Percentiles rank a stretch among this genome's conserved stretches.
Evolutionary conservation across 208 protist genomes (phyloP).

Genomic region (Endotrypanum monterogeii): DNA sequence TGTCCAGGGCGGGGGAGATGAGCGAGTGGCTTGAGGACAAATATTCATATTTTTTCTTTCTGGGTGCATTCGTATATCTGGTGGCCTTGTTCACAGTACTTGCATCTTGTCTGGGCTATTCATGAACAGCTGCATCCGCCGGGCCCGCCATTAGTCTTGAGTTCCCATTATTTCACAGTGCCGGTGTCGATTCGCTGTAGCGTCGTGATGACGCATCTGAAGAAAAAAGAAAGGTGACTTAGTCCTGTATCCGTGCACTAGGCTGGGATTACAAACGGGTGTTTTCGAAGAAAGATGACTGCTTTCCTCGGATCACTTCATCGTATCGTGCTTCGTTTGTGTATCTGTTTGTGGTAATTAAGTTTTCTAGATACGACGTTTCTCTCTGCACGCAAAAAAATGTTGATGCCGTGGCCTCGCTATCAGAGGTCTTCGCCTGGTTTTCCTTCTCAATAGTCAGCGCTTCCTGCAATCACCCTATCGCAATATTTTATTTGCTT

Average conservation of each 20-base stretch:
- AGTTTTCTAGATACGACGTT: neutral
- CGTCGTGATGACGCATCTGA: neutral
- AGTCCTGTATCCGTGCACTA: neutral
- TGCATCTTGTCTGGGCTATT: neutral
- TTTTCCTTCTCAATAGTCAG: neutral
- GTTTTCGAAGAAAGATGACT: neutral
- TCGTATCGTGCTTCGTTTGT: neutral
- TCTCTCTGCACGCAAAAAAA: neutral
- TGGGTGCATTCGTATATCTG: neutral
- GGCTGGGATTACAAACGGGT: neutral
- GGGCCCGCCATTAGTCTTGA: neutral
- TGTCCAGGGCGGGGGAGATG: neutral
- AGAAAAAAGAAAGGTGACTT: neutral
- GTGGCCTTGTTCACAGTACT: neutral
- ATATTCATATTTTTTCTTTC: neutral
- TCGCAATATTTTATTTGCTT: neutral
- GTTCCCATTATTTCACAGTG: neutral
- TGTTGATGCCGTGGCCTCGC: neutral
- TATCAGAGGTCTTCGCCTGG: neutral
- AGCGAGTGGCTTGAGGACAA: neutral
- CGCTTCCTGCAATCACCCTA: neutral
- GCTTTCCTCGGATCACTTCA: neutral
- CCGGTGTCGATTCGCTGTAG: neutral
- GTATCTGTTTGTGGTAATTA: neutral
- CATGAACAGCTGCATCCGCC: neutral